Percentiles rank a stretch among this genome's conserved stretches.
These are phyloP conservation scores for Aspergillus sp. DNA, from an alignment of 2,329 filamentous ascomycete genomes.

Conservation along the genomic window DNA sequence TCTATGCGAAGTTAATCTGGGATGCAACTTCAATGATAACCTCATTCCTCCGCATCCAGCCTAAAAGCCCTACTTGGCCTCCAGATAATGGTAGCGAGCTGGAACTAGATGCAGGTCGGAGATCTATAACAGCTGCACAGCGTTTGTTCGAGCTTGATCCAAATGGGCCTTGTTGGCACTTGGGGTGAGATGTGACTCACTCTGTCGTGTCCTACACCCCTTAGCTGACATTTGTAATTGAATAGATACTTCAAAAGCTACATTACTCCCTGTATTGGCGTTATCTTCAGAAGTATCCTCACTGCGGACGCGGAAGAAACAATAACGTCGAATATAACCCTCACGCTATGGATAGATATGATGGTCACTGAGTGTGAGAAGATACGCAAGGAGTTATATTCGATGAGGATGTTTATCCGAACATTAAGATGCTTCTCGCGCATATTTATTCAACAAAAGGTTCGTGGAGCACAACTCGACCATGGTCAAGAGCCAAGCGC, in stretches of 20 bases:
- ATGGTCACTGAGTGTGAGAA: background rate
- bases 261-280: background rate
- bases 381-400: background rate
- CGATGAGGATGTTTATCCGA: background rate
- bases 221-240: no score
- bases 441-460: no score
- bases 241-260: background rate
- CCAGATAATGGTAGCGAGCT: background rate
- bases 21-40: background rate
- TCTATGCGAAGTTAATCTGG: background rate
- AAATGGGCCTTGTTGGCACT: background rate
- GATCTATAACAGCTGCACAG: background rate
- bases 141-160: background rate
- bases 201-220: no score
- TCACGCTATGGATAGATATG: background rate
- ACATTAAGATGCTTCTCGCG: background rate
- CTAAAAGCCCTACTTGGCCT: background rate
- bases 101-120: background rate
- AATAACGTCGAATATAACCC: background rate
- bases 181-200: background rate
- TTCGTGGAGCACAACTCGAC: no score
- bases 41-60: background rate
- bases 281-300: background rate
- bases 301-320: background rate
- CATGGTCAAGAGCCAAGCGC: no score